Evolutionary conservation across 345 rosid genomes (phyloP).

Genomic region (Murraya paniculata): DNA sequence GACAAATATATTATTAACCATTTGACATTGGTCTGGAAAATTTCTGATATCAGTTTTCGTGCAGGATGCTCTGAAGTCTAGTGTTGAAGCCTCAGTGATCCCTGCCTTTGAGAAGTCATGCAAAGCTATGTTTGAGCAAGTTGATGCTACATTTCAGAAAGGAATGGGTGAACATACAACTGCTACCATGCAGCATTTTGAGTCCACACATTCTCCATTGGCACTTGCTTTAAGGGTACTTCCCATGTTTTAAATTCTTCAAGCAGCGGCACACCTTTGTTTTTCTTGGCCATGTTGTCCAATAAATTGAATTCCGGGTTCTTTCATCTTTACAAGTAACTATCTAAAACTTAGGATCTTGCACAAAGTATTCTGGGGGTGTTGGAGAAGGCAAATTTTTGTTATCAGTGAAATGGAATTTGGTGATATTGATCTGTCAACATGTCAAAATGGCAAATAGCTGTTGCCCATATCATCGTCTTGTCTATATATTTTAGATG

Average conservation of each 20-base stretch:
- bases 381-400: background rate
- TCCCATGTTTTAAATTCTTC: background rate
- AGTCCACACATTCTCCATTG: slow-evolving; percentile 64
- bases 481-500: background rate
- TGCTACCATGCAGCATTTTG: slow-evolving; percentile 72
- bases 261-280: background rate
- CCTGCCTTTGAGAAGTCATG: slow-evolving; percentile 95
- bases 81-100: slow-evolving; percentile 67
- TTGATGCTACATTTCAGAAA: slow-evolving; percentile 75
- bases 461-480: background rate
- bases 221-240: slow-evolving; percentile 70
- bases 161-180: slow-evolving; percentile 75
- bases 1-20: background rate
- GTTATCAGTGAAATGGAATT: background rate
- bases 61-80: slow-evolving; percentile 72
- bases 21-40: slow-evolving; percentile 13
- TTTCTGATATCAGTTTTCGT: slow-evolving; percentile 9
- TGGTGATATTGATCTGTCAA: background rate
- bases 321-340: background rate
- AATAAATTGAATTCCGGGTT: background rate
- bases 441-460: background rate
- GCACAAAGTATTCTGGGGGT: background rate
- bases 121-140: slow-evolving; percentile 89
- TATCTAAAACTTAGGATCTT: background rate
- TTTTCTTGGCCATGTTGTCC: background rate